phyloP scores from a whole-genome alignment of 2,329 filamentous ascomycete species.

The Botrytis elliptica region DNA sequence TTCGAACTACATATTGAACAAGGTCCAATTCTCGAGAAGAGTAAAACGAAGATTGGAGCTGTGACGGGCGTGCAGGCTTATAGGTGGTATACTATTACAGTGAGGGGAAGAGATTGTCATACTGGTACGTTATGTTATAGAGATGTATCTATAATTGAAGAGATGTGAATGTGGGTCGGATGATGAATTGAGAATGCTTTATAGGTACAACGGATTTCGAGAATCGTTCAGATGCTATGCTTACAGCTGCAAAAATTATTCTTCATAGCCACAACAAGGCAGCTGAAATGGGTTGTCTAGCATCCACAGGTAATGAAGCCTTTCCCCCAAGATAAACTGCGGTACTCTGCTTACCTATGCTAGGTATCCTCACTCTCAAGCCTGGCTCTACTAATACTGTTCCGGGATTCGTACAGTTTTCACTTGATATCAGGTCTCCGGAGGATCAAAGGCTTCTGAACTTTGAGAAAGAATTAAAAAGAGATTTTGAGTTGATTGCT shows the following conservation, averaged over 20 bases:
- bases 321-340: neutral
- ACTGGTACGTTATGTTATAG: constrained; percentile 46
- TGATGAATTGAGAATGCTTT: neutral
- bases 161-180: neutral
- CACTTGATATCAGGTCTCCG: constrained; percentile 63
- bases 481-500: constrained; percentile 60
- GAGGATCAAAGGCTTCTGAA: constrained; percentile 54
- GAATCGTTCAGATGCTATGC: constrained; percentile 65
- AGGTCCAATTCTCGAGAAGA: constrained; percentile 69
- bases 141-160: neutral
- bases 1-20: constrained; percentile 88
- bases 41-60: constrained; percentile 62
- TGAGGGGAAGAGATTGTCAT: constrained; percentile 67
- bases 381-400: constrained; percentile 75
- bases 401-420: constrained; percentile 65
- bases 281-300: constrained; percentile 57
- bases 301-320: constrained; percentile 45
- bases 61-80: constrained; percentile 74
- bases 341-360: neutral
- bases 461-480: constrained; percentile 56
- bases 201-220: constrained; percentile 64
- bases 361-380: constrained; percentile 62
- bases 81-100: constrained; percentile 67
- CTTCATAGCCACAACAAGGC: constrained; percentile 63
- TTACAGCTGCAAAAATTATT: constrained; percentile 67